These are phyloP conservation scores for Pisolithus tinctorius DNA, from an alignment of 768 basidiomycete genomes.

Conservation along the genomic window DNA sequence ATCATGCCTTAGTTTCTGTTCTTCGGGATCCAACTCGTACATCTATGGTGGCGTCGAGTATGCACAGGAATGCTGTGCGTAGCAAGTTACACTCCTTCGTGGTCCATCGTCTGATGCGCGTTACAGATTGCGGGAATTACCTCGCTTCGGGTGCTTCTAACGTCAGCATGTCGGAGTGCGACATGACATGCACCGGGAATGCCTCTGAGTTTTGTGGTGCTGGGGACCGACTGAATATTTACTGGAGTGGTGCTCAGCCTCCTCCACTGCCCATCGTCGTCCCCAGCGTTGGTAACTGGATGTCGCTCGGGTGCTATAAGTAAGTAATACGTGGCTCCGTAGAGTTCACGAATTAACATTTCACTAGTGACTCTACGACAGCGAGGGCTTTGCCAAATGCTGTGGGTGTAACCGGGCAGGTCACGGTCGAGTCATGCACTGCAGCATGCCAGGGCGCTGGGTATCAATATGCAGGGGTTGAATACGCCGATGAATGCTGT, in stretches of 20 bases:
- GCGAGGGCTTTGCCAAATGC: constrained; percentile 28
- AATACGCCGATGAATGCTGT: constrained; percentile 47
- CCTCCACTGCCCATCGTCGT: constrained; percentile 49
- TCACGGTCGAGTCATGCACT: constrained; percentile 44
- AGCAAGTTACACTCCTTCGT: neutral
- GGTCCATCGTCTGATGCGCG: neutral
- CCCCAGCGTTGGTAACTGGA: constrained; percentile 55
- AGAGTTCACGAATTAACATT: neutral
- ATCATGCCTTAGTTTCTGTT: constrained; percentile 39
- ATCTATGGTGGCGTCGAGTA: constrained; percentile 70
- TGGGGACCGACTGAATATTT: constrained; percentile 52
- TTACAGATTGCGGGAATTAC: constrained; percentile 56
- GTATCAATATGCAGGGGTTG: constrained; percentile 38
- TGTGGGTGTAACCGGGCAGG: constrained; percentile 32
- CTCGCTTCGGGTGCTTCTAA: constrained; percentile 41
- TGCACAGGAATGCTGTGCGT: constrained; percentile 56
- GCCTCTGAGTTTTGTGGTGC: constrained; percentile 55
- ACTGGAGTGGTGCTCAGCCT: constrained; percentile 53
- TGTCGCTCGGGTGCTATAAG: constrained; percentile 72
- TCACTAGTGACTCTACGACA: constrained; percentile 27
- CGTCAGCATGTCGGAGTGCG: constrained; percentile 48
- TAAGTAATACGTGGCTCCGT: constrained; percentile 20
- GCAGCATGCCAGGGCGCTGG: constrained; percentile 38
- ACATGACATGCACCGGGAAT: constrained; percentile 55
- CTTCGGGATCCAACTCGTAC: constrained; percentile 30